These are phyloP conservation scores for Ophidiomyces ophidiicola DNA, from an alignment of 2,329 filamentous ascomycete species.

Conservation along the genomic window DNA sequence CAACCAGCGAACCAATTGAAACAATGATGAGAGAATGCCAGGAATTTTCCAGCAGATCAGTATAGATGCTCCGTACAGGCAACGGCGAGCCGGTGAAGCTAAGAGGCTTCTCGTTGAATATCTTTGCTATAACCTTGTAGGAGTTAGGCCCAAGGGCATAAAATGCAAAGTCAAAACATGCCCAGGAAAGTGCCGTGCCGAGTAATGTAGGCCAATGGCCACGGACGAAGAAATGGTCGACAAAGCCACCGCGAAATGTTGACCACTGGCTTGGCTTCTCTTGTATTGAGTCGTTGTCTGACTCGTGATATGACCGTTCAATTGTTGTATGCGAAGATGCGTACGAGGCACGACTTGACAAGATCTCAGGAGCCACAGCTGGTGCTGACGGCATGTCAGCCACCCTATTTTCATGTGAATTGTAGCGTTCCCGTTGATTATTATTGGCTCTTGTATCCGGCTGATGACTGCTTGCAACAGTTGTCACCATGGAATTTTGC, in stretches of 20 bases:
- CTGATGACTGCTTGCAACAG: background rate
- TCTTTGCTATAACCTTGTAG: slow-evolving; percentile 12
- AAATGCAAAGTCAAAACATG: slow-evolving; percentile 17
- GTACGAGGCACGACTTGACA: slow-evolving; percentile 13
- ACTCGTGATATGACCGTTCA: background rate
- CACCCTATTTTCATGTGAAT: background rate
- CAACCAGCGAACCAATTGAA: slow-evolving; percentile 15
- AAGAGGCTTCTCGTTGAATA: slow-evolving; percentile 13
- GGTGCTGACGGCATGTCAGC: too few species aligned
- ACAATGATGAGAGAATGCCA: slow-evolving; percentile 16
- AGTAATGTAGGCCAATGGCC: slow-evolving; percentile 15
- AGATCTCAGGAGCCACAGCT: too few species aligned
- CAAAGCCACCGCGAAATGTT: slow-evolving; percentile 12
- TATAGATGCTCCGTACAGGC: slow-evolving; percentile 12
- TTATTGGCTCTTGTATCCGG: background rate
- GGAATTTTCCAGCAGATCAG: slow-evolving; percentile 11
- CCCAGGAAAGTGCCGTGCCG: slow-evolving; percentile 15
- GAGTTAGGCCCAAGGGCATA: slow-evolving; percentile 16
- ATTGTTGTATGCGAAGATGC: slow-evolving; percentile 7
- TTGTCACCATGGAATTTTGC: background rate
- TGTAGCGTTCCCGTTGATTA: background rate
- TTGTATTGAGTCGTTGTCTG: background rate
- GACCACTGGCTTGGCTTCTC: slow-evolving; percentile 8
- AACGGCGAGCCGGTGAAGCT: background rate
- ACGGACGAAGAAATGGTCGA: slow-evolving; percentile 14